Evolutionary conservation across 2,329 filamentous ascomycete species (phyloP).

Genomic region (Fusarium hainanense): DNA sequence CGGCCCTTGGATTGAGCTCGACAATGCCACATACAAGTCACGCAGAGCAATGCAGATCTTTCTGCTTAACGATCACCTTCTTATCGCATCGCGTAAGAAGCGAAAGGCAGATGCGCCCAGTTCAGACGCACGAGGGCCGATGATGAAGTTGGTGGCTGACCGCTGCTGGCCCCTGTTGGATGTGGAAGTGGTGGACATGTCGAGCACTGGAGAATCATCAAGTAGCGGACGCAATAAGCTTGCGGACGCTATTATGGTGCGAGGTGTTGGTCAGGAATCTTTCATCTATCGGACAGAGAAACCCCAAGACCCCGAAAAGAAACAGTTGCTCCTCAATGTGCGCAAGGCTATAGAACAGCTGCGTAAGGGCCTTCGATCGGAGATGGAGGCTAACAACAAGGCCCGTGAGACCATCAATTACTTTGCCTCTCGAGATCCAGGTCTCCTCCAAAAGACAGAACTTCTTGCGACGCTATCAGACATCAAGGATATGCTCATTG

Average conservation of each 20-base stretch:
- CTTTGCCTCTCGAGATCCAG: constrained; percentile 81
- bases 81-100: constrained; percentile 93
- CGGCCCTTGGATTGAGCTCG: constrained; percentile 92
- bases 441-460: constrained; percentile 81
- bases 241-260: constrained; percentile 88
- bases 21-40: constrained; percentile 97
- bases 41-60: constrained; percentile 90
- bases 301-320: constrained; percentile 81
- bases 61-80: constrained; percentile 90
- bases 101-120: constrained; percentile 78
- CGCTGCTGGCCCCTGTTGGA: constrained; percentile 94
- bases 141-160: constrained; percentile 88
- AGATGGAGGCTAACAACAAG: constrained; percentile 88
- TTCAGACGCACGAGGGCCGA: constrained; percentile 61
- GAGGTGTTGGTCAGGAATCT: constrained; percentile 85
- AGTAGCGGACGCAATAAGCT: constrained; percentile 67
- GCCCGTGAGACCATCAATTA: constrained; percentile 87
- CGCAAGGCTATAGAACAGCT: constrained; percentile 93
- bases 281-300: constrained; percentile 95
- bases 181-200: constrained; percentile 91
- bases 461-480: constrained; percentile 81
- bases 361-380: constrained; percentile 83
- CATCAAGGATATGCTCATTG: constrained; percentile 89
- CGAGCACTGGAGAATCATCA: constrained; percentile 70
- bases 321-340: constrained; percentile 84